Evolutionary conservation across 345 rosid species (phyloP).

Genomic region (Salix viminalis): DNA sequence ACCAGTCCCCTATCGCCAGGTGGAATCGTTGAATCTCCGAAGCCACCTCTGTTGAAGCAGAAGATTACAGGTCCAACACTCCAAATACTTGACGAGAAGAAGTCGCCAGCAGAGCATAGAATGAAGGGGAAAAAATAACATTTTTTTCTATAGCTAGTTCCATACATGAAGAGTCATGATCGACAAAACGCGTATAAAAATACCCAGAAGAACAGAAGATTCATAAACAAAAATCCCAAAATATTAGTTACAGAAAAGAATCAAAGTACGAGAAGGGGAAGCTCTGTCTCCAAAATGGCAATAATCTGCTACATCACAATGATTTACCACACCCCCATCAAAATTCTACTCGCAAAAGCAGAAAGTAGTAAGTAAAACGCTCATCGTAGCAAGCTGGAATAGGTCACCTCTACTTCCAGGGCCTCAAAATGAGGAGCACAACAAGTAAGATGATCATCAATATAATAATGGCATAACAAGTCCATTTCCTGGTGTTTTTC

Average conservation of each 20-base stretch:
- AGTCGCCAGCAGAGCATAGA: not conserved
- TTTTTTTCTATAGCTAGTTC: not conserved
- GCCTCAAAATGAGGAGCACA: constrained; percentile 51
- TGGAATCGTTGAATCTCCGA: not conserved
- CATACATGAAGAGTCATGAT: not conserved
- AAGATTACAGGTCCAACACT: not conserved
- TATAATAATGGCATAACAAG: constrained; percentile 53
- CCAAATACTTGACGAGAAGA: not conserved
- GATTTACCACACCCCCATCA: not conserved
- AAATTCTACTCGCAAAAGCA: not conserved
- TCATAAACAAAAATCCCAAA: not conserved
- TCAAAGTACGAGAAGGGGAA: not conserved
- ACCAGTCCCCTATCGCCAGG: not conserved
- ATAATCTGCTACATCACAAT: not conserved
- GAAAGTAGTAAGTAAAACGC: not conserved
- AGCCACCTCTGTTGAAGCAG: not conserved
- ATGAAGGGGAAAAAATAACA: not conserved
- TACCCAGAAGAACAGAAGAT: not conserved
- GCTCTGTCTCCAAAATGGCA: not conserved
- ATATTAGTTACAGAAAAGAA: constrained; percentile 8
- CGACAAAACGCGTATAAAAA: not conserved
- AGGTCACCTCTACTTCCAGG: constrained; percentile 39
- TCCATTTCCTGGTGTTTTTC: constrained; percentile 82
- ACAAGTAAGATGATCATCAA: constrained; percentile 58
- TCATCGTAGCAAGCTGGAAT: not conserved